Evolutionary conservation across 257 asterid species (phyloP), one percentile per base, ranked within the genome.

Genomic region (Solanum gandarillasii): DNA sequence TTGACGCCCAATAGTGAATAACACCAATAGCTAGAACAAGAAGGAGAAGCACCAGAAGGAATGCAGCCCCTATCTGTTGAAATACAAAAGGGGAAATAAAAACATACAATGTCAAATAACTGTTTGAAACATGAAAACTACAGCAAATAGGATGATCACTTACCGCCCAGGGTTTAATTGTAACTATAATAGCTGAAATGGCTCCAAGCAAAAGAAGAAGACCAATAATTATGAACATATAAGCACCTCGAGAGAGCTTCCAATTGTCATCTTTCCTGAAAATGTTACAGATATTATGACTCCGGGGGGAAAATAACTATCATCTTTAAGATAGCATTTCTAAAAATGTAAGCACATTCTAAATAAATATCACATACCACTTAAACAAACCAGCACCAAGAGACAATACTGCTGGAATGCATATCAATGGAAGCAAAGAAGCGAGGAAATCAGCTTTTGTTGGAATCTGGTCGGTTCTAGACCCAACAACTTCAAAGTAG

Each of bases 261-360:
- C 99, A 97, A 92, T 94, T 91, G 89, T 97, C 99, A 91, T 97
- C 99, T 93, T 94, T 97, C 99, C 99, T 97, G 96, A 89, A 91
- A 35, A 90, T 67, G 89, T 87, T 87, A 73, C 87, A 86, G 32
- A 35, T 34, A 87, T n/a, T 74, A 84, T 70, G 25, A 72, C 38
- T 87, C 82, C 38, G 11, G 74, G 20, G 21, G 46, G 39, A 35
- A 48, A 35, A 73, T 60, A 72, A 82, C 75, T 75, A 87, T 88
- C 72, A 43, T 75, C 85, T 60, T 70, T 43, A 23, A 90, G 41
- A 78, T 52, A 12, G 88, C 70, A 67, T 86, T 10, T 79, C 82
- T 41, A 85, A 55, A 86, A 88, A 88, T 72, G 55, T 83, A 23
- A 72, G 86, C 32, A 87, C 87, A 76, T 89, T 58, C 88, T 55